phyloP scores from a whole-genome alignment of 169 alveolate genomes.

The Plasmodium cynomolgi region DNA sequence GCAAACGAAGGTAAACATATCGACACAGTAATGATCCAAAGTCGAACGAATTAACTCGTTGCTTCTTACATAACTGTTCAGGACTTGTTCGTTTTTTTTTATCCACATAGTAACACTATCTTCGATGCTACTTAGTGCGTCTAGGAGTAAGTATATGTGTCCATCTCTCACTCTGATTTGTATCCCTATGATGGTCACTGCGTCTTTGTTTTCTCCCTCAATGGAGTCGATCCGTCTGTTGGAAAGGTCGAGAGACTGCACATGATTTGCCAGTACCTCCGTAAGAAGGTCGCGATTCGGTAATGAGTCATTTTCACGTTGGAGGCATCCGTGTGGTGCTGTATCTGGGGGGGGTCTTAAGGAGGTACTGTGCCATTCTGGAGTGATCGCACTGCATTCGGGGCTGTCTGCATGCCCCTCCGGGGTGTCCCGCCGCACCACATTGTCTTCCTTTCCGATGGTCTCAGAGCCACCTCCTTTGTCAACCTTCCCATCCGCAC shows the following conservation, averaged over 20 bases:
- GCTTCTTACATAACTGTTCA: conserved; percentile 2
- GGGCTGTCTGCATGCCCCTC: not conserved
- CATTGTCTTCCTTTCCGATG: not conserved
- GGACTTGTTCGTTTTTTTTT: not conserved
- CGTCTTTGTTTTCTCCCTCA: not conserved
- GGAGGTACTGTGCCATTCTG: not conserved
- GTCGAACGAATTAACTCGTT: not conserved
- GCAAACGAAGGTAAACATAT: conserved; percentile 18
- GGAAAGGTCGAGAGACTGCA: conserved; percentile 19
- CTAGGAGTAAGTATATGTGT: conserved; percentile 10
- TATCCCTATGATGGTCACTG: conserved; percentile 53
- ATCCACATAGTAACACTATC: conserved; percentile 24
- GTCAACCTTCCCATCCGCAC: not conserved
- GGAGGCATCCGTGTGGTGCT: not conserved
- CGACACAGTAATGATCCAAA: conserved; percentile 21
- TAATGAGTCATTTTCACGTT: not conserved
- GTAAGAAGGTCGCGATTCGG: not conserved
- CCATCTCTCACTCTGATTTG: conserved; percentile 6
- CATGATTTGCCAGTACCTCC: conserved; percentile 10
- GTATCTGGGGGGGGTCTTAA: not conserved
- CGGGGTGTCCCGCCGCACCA: not conserved
- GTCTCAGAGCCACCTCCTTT: not conserved
- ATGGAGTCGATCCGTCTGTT: conserved; percentile 1
- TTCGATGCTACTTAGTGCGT: conserved; percentile 58
- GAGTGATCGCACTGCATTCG: not conserved